Evolutionary conservation across 805 yeast genomes (phyloP), one percentile per base, ranked within the genome.

Genomic region (Tetrapisispora iriomotensis): DNA sequence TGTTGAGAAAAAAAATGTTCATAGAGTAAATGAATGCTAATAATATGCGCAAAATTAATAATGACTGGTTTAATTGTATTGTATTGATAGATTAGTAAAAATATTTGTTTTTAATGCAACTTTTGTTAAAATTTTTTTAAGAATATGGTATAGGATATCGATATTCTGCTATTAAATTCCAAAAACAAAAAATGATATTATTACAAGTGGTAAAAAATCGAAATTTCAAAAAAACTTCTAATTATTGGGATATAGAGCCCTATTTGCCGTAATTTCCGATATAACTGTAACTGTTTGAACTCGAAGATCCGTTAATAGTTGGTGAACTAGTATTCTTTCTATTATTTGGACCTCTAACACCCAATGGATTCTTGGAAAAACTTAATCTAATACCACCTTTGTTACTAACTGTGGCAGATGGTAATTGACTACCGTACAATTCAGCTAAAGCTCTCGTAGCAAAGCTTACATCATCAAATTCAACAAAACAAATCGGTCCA

Each of bases 401-500:
- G 36, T 55, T 61, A 29, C 55, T 60, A 8, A 49, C 72, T 34
- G 72, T 63, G 4, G 85, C 74, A 54, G 96, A 74, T 23, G 95
- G 94, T 52, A 92, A 71, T 9, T 92, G 86, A 46, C 92, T 72
- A 13, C 98, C 98, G 57, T 92, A 92, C 36, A 92, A 67, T 62
- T 88, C 96, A 24, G 95, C 95, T 43, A 92, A 68, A 0, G 97
- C 96, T 52, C 85, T 72, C 2, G 97, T 86, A 1, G 98, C 98
- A 62, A 76, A 82, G 3, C 82, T 79, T 38, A 92, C 95, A 60
- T 90, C 96, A 51, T 92, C 98, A 66, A 92, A 92, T 67, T 92
- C 98, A 39, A 92, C 98, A 70, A 92, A 92, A 62, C 98, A 92
- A 97, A 92, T 92, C 40, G 98, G 98, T 4, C 98, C 97, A 64